A percentile compares a stretch with the other conserved stretches of the same genome.
These are phyloP conservation scores for Plasmodium blacklocki DNA, from an alignment of 169 alveolate genomes.

Conservation along the genomic window DNA sequence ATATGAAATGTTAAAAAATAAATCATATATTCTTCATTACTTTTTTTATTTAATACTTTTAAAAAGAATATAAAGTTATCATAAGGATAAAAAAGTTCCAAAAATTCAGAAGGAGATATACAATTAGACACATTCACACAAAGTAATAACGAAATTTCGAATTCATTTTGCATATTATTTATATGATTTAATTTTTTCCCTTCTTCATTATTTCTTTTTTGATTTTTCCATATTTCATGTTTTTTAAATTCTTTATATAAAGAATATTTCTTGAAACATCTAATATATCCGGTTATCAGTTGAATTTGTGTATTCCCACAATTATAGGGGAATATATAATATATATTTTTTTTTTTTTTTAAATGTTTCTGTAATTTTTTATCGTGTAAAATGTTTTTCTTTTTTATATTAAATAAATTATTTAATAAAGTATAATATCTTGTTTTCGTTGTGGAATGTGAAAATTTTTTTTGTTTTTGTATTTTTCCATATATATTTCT, in stretches of 20 bases:
- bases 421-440: slow-evolving; percentile 18
- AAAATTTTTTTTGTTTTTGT: slow-evolving; percentile 49
- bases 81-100: slow-evolving; percentile 48
- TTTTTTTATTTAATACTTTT: slow-evolving; percentile 55
- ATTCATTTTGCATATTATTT: not conserved
- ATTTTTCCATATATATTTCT: slow-evolving; percentile 25
- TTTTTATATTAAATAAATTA: slow-evolving; percentile 21
- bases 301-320: slow-evolving; percentile 72
- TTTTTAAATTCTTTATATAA: slow-evolving; percentile 8
- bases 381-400: not conserved
- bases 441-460: slow-evolving; percentile 3
- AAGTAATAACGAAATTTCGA: slow-evolving; percentile 26
- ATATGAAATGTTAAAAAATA: slow-evolving; percentile 55
- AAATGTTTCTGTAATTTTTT: too few relatives aligned
- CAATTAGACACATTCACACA: slow-evolving; percentile 65
- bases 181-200: not conserved
- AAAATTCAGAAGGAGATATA: slow-evolving; percentile 59
- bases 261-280: slow-evolving; percentile 24
- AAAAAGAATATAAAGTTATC: slow-evolving; percentile 67
- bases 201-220: not conserved
- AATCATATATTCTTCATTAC: slow-evolving; percentile 60
- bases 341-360: slow-evolving; percentile 14
- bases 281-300: slow-evolving; percentile 47
- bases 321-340: slow-evolving; percentile 38
- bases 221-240: too few relatives aligned